Conservation (phyloP, 768 basidiomycete species). For the Mycena kentingensis region DNA sequence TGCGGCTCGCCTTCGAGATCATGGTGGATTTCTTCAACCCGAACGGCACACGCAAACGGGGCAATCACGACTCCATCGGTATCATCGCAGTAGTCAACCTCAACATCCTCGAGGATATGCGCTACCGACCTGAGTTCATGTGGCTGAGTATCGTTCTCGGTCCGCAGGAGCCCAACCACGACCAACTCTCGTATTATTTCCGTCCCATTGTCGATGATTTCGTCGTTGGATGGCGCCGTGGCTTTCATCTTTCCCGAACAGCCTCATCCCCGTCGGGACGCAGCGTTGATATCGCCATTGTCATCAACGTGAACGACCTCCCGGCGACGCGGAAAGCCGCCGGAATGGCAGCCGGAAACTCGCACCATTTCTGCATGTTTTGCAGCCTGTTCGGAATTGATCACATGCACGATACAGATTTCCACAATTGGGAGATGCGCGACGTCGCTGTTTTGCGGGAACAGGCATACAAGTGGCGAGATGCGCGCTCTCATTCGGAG, state of each 20-base stretch:
- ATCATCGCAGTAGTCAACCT: constrained; percentile 30
- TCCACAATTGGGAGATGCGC: constrained; percentile 5
- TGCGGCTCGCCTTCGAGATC: constrained; percentile 22
- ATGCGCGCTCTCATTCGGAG: background rate
- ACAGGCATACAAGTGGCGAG: constrained; percentile 6
- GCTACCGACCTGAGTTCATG: too few relatives aligned
- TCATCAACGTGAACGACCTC: constrained; percentile 30
- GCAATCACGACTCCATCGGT: constrained; percentile 23
- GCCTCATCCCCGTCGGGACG: background rate
- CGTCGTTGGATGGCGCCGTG: too few relatives aligned
- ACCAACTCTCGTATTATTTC: constrained; percentile 28
- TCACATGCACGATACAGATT: constrained; percentile 3
- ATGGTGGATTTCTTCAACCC: constrained; percentile 33
- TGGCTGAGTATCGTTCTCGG: constrained; percentile 28
- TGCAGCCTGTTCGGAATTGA: constrained; percentile 22
- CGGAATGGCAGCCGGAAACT: constrained; percentile 18
- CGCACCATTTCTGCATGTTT: constrained; percentile 27
- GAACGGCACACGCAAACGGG: constrained; percentile 19
- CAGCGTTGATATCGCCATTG: background rate
- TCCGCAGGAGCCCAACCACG: constrained; percentile 24
- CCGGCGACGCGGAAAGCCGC: constrained; percentile 25
- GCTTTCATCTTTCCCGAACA: constrained; percentile 9
- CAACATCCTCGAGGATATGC: constrained; percentile 29
- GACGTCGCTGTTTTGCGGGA: constrained; percentile 4
- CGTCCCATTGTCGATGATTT: constrained; percentile 28